Conservation (phyloP, 257 asterid species). For the Solanum appendiculatum region DNA sequence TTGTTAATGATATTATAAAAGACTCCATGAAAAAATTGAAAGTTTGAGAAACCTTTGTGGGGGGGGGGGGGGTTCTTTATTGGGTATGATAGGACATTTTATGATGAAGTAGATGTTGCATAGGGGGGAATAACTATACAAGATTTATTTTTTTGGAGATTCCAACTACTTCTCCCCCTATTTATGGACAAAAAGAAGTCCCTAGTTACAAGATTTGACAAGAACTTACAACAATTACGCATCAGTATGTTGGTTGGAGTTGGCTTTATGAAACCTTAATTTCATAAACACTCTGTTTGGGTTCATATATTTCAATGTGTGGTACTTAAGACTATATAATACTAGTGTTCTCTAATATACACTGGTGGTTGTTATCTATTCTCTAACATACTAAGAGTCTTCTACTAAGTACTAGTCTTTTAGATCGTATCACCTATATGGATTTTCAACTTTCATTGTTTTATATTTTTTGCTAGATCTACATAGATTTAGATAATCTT, state of each 20-base stretch:
- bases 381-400: neutral
- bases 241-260: neutral
- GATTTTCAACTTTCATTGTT: neutral
- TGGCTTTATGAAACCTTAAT: neutral
- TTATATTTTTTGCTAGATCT: neutral
- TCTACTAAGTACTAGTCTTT: neutral
- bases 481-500: neutral
- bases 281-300: neutral
- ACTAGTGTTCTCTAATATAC: neutral
- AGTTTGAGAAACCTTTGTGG: neutral
- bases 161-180: neutral
- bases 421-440: neutral
- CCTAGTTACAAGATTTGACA: neutral
- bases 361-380: neutral
- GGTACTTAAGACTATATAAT: neutral
- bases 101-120: neutral
- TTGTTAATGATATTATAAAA: neutral
- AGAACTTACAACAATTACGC: neutral
- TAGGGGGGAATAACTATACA: neutral
- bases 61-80: too few species aligned
- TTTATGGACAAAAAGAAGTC: neutral
- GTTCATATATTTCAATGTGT: neutral
- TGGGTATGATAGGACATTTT: too few species aligned
- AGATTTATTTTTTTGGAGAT: neutral
- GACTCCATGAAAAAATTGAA: neutral